Base-by-base conservation (phyloP, 768 basidiomycete genomes). In the Tephrocybe sp. region DNA sequence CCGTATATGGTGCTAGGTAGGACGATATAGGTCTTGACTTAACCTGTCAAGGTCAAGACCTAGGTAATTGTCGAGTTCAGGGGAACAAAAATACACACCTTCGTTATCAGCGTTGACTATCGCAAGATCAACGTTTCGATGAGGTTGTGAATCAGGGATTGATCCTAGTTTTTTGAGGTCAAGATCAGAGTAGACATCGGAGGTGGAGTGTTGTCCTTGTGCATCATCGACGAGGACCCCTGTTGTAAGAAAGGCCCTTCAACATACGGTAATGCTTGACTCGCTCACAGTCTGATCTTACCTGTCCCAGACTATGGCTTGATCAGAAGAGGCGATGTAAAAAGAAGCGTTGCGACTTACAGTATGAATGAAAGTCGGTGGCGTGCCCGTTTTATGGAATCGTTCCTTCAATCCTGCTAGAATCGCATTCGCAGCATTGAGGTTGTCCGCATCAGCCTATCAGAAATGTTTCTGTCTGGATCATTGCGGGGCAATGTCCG, bases 1-100 rank as follows among this genome's bases (percentile, higher is more conserved):
- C 79, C 81, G 53, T 78, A 84, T 38, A 84, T 77, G 1, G 77
- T 81, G 3, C 75, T 68, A 1, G 83, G 81, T 11, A 79, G 57
- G 45, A 85, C 58, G 50, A 84, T 80, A 61, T 81, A 78, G 0
- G 57, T 58, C 26, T 56, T 58, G 54, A 60, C 59, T 37, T 58
- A 58, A 23, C 57, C 59, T 60, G 44, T 44, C 39, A 47, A 47
- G 21, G 44, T 44, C 39, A 47, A 47, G 21, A 17, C 6, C 47
- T 15, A 18, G 15, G 34, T 36, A 36, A 36, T 4, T 8, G 34
- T 12, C n/a, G n/a, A 36, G 9, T n/a, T 14, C 34, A 7, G 23
- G 21, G 34, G 28, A 25, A 43, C 9, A 21, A 38, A 21, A 36
- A 21, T 24, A 28, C 25, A 24, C 48, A 77, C 79, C 82, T 68